Conservation (phyloP, 2,329 filamentous ascomycete genomes). For the Juglanconis juglandina region DNA sequence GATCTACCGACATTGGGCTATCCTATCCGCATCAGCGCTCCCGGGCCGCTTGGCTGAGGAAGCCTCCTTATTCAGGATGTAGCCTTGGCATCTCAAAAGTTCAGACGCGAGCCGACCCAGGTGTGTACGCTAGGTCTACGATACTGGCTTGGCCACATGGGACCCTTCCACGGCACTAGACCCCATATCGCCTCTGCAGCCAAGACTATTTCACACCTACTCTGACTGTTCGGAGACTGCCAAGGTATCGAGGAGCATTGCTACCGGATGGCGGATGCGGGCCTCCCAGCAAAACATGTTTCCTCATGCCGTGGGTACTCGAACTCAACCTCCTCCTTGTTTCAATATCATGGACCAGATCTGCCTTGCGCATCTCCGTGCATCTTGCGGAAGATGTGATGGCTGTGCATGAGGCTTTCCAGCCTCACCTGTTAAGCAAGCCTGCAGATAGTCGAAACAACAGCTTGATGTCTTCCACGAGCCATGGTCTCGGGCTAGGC, state of each 20-base stretch:
- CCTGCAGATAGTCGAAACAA: background rate
- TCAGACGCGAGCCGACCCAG: background rate
- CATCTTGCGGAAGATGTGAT: background rate
- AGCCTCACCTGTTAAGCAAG: background rate
- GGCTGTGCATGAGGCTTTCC: background rate
- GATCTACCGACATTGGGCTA: background rate
- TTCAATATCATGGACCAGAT: constrained; percentile 7
- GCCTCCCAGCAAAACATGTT: constrained; percentile 13
- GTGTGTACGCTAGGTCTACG: no score
- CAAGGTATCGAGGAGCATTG: constrained; percentile 16
- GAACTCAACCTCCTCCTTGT: constrained; percentile 3
- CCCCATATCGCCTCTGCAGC: background rate
- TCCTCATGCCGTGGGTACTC: background rate
- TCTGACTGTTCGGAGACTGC: constrained; percentile 16
- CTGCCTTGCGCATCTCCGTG: constrained; percentile 1
- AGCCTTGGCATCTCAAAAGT: background rate
- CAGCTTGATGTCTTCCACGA: background rate
- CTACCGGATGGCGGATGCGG: background rate
- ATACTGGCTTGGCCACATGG: no score
- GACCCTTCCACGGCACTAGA: no score
- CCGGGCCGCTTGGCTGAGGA: background rate
- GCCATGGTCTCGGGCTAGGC: background rate
- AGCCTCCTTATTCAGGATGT: background rate
- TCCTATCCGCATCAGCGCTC: background rate
- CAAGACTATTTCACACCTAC: constrained; percentile 10